Evolutionary conservation across 495 filamentous ascomycete genomes (phyloP), one percentile per base, ranked within the genome.

Genomic region (Penicillium cataractarum): DNA sequence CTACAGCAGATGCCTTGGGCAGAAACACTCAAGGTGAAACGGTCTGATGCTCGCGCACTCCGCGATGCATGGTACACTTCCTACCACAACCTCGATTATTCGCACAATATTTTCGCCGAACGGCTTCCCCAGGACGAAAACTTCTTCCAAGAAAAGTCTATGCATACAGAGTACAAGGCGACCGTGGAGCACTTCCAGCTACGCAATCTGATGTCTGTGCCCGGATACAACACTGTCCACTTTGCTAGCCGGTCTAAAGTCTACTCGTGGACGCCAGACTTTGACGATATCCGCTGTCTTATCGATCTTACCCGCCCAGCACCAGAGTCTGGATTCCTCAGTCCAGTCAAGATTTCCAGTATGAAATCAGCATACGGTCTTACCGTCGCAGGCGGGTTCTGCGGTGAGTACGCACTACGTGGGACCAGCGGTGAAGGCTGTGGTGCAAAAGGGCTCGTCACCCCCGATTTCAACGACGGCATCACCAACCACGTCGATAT

Each of bases 401-500:
- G 82, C 49, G 93, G 93, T 4, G 90, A 93, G 65, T 97, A 96
- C 67, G 86, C 86, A 17, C 70, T 96, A 56, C 81, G 92, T 12
- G 75, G 82, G 22, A 72, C 80, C 15, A 72, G 74, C 9, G 80
- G 79, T n/a, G 79, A 84, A 48, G 92, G 92, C 5, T 76, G 82
- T 31, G 87, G 95, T 37, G 90, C 89, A 3, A 80, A 82, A 53
- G 80, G 88, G 42, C 70, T 77, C 2, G 68, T 71, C 19, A 71
- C 70, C 7, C 70, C 70, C 2, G 68, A 73, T 33, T 69, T 65
- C 57, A 71, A 65, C 32, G 91, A 91, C 61, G 88, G 89, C 60
- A 95, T 96, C 65, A 96, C 91, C 29, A 97, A 96, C 66, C 92
- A 97, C 73, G 84, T 94, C 54, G 87, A 95, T 66, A 78, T 93